Base-by-base conservation (phyloP, 306 rosid species). In the Ormosia semicastrata region DNA sequence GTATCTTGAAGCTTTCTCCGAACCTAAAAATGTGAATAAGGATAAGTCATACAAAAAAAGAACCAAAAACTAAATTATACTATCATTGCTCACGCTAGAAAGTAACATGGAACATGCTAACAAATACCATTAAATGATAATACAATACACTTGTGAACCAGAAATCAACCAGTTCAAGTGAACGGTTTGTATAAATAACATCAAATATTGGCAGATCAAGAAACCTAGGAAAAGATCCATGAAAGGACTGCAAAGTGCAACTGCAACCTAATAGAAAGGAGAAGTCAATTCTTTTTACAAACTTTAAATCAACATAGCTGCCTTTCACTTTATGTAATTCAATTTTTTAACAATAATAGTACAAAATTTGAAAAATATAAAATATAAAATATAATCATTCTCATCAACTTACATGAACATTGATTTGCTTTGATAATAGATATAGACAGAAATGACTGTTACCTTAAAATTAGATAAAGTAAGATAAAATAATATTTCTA, bases 1-100 rank as follows among this genome's bases (percentile, higher is more conserved):
- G 90, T 72, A 57, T 83, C 83, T 77, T 90, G 87, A 87, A 93
- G 89, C 87, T 93, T 95, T 81, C 81, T 84, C 94, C 97, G 93
- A 62, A 92, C 86, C 99, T 95, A 75, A 65, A 78, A 66, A 67
- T 57, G 78, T 30, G 24, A 37, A 44, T 64, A 82, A 85, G 52
- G 65, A 81, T 43, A 36, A 81, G 58, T 46, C 69, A 58, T 52
- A 69, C 36, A 47, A 30, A 83, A 70, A n/a, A 62, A 77, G 76
- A 44, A 80, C 37, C 29, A 66, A 50, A 63, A 75, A 81, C 39
- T n/a, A 64, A 43, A 47, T 71, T 69, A 84, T 11, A 74, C 53
- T 32, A 47, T 29, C 6, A 47, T 30, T 39, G 66, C 46, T 24
- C 44, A 46, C 5, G 6, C 69, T 40, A 62, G 69, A 78, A 15